Percentiles rank a stretch among this genome's conserved stretches.
These are phyloP conservation scores for Chlamydomonas sp. DNA, from an alignment of 139 green algal genomes.

Conservation along the genomic window DNA sequence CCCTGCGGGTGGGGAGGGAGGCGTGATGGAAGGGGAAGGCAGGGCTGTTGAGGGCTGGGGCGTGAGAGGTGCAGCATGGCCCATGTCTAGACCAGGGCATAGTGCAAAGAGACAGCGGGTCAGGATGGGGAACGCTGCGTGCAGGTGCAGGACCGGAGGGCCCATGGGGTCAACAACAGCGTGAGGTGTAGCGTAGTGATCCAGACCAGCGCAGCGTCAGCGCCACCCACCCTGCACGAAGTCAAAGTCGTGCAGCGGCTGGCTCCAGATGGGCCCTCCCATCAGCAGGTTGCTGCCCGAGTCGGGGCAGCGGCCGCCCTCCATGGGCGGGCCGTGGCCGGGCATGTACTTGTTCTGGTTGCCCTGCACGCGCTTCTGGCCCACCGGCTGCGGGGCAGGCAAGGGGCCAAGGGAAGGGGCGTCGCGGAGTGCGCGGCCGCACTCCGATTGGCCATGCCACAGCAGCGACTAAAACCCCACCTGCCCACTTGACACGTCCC, in stretches of 20 bases:
- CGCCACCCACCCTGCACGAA: conserved; percentile 65
- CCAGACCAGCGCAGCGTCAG: not conserved
- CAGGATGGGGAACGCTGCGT: too few species aligned
- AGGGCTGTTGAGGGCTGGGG: too few species aligned
- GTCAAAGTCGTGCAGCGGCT: conserved; percentile 85
- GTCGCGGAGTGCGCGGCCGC: too few species aligned
- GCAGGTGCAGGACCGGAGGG: too few species aligned
- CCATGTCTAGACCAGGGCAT: not conserved
- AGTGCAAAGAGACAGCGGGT: too few species aligned
- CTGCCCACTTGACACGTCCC: too few species aligned
- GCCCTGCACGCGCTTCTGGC: conserved; percentile 35
- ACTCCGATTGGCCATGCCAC: too few species aligned
- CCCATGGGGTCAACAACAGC: too few species aligned
- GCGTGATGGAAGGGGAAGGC: too few species aligned
- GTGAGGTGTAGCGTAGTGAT: too few species aligned
- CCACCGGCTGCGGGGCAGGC: conserved; percentile 18
- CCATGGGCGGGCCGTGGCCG: conserved; percentile 69
- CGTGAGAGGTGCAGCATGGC: not conserved
- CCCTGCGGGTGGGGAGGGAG: not conserved
- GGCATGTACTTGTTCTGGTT: conserved; percentile 68
- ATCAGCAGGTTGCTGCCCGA: conserved; percentile 82
- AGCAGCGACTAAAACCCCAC: too few species aligned
- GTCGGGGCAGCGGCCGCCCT: conserved; percentile 74
- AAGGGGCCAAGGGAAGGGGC: too few species aligned
- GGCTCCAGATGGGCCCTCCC: conserved; percentile 94